Conservation (phyloP, 2,329 filamentous ascomycete genomes). For the Aureobasidium vineae region DNA sequence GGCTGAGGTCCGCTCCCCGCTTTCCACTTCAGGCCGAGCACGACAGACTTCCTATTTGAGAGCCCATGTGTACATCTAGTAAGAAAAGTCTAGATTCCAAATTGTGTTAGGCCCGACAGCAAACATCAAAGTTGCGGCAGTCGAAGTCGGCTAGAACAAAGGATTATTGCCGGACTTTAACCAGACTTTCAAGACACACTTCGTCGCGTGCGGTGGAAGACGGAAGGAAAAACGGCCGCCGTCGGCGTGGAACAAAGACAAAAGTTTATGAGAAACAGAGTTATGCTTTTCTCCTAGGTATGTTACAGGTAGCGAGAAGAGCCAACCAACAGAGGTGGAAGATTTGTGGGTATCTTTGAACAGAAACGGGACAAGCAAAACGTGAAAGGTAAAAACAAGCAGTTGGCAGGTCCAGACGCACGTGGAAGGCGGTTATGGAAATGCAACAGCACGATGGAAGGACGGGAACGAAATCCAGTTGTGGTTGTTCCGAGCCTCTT, state of each 20-base stretch:
- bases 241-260: neutral
- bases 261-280: neutral
- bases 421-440: neutral
- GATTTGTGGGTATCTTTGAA: slow-evolving; percentile 24
- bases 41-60: neutral
- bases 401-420: neutral
- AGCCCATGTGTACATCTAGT: neutral
- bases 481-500: neutral
- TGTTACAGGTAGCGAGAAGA: slow-evolving; percentile 23
- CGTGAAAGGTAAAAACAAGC: neutral
- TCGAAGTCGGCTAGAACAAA: neutral
- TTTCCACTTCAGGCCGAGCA: neutral
- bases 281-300: slow-evolving; percentile 15
- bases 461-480: neutral
- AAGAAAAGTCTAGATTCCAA: neutral
- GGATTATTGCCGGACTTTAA: neutral
- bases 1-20: neutral
- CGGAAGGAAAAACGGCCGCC: neutral
- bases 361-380: neutral
- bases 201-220: neutral
- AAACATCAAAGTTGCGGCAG: neutral
- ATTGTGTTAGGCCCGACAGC: neutral
- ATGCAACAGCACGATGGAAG: neutral
- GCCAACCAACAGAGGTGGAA: neutral
- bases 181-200: slow-evolving; percentile 4